A percentile compares a stretch with the other conserved stretches of the same genome.
phyloP scores from a whole-genome alignment of 192 early-diverging fungal genomes.

The Coemansia sp. region DNA sequence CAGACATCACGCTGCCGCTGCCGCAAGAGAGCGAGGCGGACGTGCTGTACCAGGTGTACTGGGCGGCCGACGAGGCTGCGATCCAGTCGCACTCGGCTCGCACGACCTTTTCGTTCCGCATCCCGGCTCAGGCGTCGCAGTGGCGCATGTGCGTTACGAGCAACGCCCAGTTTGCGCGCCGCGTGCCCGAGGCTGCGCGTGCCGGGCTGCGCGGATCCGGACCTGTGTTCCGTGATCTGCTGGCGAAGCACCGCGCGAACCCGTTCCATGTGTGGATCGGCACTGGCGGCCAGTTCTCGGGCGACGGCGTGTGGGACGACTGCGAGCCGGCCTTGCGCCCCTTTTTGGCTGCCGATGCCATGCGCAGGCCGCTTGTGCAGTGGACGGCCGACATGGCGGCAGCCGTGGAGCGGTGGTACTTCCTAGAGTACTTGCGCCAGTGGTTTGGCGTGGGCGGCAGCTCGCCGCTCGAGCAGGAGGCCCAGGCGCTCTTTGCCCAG shows the following conservation, averaged over 20 bases:
- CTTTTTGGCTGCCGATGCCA: slow-evolving; percentile 52
- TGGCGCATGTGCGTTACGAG: slow-evolving; percentile 55
- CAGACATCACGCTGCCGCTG: slow-evolving; percentile 36
- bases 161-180: slow-evolving; percentile 41
- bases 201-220: slow-evolving; percentile 39
- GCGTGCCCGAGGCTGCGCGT: slow-evolving; percentile 35
- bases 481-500: slow-evolving; percentile 59
- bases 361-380: slow-evolving; percentile 47
- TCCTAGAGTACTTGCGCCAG: slow-evolving; percentile 62
- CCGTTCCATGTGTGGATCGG: slow-evolving; percentile 74
- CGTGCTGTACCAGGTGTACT: slow-evolving; percentile 47
- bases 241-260: slow-evolving; percentile 63
- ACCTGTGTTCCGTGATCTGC: slow-evolving; percentile 56
- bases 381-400: slow-evolving; percentile 65
- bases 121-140: slow-evolving; percentile 52
- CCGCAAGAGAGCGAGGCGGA: slow-evolving; percentile 44
- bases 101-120: slow-evolving; percentile 43
- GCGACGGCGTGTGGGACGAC: slow-evolving; percentile 64
- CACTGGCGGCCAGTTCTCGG: slow-evolving; percentile 71
- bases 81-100: slow-evolving; percentile 45
- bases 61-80: slow-evolving; percentile 46
- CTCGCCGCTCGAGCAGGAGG: slow-evolving; percentile 27
- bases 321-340: slow-evolving; percentile 61
- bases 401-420: slow-evolving; percentile 67
- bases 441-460: slow-evolving; percentile 51